A percentile compares a stretch with the other conserved stretches of the same genome.
Evolutionary conservation across 495 filamentous ascomycete genomes (phyloP).

Genomic region (Penicillium arizonense): DNA sequence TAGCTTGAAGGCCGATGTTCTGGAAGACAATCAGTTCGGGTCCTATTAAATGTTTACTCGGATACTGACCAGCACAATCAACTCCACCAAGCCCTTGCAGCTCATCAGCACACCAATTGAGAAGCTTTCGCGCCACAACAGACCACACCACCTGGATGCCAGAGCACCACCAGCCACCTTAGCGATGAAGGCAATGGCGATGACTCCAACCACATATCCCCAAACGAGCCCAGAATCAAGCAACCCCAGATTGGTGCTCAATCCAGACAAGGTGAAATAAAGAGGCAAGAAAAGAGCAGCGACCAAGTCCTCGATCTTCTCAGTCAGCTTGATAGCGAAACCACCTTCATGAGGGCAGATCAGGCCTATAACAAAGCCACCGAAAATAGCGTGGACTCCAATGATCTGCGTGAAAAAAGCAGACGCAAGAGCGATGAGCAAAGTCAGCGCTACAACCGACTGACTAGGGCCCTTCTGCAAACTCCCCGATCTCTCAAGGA

Average conservation of each 20-base stretch:
- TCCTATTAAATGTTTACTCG: neutral
- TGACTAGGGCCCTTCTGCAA: constrained; percentile 91
- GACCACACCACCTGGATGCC: constrained; percentile 71
- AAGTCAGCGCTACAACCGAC: constrained; percentile 75
- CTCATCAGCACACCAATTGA: constrained; percentile 94
- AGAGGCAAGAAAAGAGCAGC: constrained; percentile 86
- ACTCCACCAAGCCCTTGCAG: constrained; percentile 93
- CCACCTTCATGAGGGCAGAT: constrained; percentile 94
- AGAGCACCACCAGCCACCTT: constrained; percentile 86
- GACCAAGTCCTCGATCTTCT: constrained; percentile 95
- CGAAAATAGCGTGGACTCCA: constrained; percentile 89
- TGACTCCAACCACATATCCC: constrained; percentile 88
- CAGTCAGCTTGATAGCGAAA: constrained; percentile 90
- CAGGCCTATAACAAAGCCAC: constrained; percentile 81
- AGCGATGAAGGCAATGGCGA: constrained; percentile 76
- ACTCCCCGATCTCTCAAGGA: constrained; percentile 70
- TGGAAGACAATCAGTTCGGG: constrained; percentile 34
- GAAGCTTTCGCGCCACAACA: constrained; percentile 91
- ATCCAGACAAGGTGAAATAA: constrained; percentile 91
- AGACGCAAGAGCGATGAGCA: constrained; percentile 75
- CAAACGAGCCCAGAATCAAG: constrained; percentile 81
- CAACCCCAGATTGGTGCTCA: constrained; percentile 86
- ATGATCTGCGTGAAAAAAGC: constrained; percentile 97
- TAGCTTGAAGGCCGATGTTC: constrained; percentile 94
- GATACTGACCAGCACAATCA: constrained; percentile 82